Conservation (phyloP, 768 basidiomycete species). For the Collybiopsis confluens region DNA sequence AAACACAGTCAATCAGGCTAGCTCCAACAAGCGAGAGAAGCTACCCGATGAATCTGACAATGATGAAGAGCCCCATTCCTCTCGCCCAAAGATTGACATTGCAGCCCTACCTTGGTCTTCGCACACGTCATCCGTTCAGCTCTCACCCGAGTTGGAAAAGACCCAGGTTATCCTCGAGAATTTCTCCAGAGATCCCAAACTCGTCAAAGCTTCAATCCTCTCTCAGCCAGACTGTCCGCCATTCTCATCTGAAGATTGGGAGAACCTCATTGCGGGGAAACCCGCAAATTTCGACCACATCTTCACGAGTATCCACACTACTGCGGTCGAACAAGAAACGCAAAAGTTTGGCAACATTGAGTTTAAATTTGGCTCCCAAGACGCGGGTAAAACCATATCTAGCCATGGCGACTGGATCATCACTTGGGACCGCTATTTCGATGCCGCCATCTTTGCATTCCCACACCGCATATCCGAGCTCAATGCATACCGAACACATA, state of each 20-base stretch:
- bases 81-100: not conserved
- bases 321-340: not conserved
- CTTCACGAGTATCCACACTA: not conserved
- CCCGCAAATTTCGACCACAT: not conserved
- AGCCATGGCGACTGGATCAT: conserved; percentile 11
- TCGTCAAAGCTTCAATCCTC: not conserved
- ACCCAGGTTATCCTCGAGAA: not conserved
- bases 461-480: conserved; percentile 8
- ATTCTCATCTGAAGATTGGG: conserved; percentile 6
- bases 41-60: too few species aligned
- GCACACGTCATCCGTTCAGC: not conserved
- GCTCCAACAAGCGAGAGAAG: not conserved
- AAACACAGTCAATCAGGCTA: too few species aligned
- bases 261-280: not conserved
- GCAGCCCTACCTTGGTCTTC: not conserved
- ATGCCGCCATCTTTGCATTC: conserved; percentile 2
- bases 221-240: not conserved
- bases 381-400: not conserved
- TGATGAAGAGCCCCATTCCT: not conserved
- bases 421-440: conserved; percentile 1
- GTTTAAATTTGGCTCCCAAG: conserved; percentile 7
- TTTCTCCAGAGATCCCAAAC: not conserved
- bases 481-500: not conserved
- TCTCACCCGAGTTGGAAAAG: not conserved
- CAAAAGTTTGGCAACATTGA: conserved; percentile 8